Percentiles rank a stretch among this genome's conserved stretches.
Evolutionary conservation across 768 basidiomycete genomes (phyloP).

Genomic region (Serendipita sp.): DNA sequence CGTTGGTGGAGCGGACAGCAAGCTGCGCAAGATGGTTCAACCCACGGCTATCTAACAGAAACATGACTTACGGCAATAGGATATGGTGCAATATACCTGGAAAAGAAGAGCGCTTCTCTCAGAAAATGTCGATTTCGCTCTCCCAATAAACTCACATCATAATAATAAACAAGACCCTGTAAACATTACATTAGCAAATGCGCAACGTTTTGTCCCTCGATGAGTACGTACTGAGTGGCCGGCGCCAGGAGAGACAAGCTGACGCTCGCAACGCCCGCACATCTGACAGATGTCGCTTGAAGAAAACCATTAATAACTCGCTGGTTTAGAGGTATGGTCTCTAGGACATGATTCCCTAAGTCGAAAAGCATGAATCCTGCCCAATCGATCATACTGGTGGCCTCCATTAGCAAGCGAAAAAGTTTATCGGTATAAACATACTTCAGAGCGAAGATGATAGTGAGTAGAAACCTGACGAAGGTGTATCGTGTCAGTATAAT

Average conservation of each 20-base stretch:
- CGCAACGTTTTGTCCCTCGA: no score
- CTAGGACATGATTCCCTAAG: conserved; percentile 25
- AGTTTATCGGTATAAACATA: neutral
- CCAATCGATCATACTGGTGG: conserved; percentile 24
- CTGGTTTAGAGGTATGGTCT: conserved; percentile 22
- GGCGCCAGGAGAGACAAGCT: conserved; percentile 23
- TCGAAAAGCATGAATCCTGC: conserved; percentile 29
- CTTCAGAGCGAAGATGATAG: neutral
- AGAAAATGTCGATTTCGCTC: no score
- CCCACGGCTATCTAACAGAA: neutral
- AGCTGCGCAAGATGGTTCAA: neutral
- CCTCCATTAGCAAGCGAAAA: neutral
- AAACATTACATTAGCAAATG: neutral
- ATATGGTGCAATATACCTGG: neutral
- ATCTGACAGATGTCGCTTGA: conserved; percentile 24
- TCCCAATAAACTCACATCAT: conserved; percentile 5
- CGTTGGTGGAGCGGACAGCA: conserved; percentile 3
- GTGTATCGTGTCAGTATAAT: conserved; percentile 18
- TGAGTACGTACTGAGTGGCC: conserved; percentile 23
- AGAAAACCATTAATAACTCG: conserved; percentile 25
- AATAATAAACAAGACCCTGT: conserved; percentile 6
- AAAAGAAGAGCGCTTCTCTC: no score
- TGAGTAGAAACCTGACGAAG: neutral
- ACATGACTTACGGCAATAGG: conserved; percentile 2
- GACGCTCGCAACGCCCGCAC: conserved; percentile 29